Base-by-base conservation (phyloP, 768 basidiomycete species). In the Psilocybe sp. region DNA sequence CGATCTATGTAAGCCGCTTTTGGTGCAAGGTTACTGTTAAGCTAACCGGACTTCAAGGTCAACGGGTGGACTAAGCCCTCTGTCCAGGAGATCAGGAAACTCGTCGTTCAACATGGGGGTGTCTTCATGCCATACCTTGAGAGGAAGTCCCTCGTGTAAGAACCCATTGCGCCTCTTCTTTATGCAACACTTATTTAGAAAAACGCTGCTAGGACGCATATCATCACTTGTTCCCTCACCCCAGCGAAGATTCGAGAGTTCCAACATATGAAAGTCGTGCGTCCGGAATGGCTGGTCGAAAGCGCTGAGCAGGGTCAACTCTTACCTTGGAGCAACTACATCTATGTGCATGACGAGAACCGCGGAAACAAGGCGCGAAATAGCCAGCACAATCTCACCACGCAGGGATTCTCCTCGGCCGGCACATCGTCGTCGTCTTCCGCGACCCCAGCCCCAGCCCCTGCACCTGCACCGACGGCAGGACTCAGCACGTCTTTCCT, bases 31-130 rank as follows among this genome's bases (percentile, higher is more conserved):
- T 2, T 28, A 16, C 10, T n/a, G 36, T 15, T 44, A 31, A 42
- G 13, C 32, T 47, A 19, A 18, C 44, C 13, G 59, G 4, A 46
- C 28, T 11, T 36, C 23, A 43, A 95, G 93, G 85, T 95, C 44
- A 97, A 98, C 60, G 95, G 95, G 0, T 89, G 82, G 73, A 96
- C 93, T 0, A 75, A 80, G 34, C 92, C 94, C 6, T 89, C 95
- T 15, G 80, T 92, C 16, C 91, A 94, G 62, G 91, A 88, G 41
- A 66, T 98, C 0, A 77, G 92, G 7, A 74, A 84, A 56, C 74
- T 98, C 43, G 85, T 98, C 35, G 67, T 96, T 3, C 76, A 80
- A 40, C 80, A 96, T 58, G 96, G 94, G 5, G 96, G 95, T 3
- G 68, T 77, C 9, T 95, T 85, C 54, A 87, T 88, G 20, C 81